Evolutionary conservation across 169 alveolate species (phyloP).

Genomic region (Cryptosporidium andersoni): DNA sequence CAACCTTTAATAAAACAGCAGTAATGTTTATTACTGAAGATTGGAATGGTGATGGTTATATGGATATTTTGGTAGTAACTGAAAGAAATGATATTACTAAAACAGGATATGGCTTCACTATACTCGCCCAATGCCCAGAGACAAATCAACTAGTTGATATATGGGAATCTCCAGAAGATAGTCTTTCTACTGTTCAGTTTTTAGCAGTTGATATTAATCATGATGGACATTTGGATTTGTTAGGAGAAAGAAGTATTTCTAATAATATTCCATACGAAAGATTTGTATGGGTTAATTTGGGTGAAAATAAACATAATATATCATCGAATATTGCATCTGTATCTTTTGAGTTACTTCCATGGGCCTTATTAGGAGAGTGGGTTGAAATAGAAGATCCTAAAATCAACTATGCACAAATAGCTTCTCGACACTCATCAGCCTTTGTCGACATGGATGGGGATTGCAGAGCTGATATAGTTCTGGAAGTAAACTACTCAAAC

Average conservation of each 20-base stretch:
- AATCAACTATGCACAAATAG: conserved; percentile 75
- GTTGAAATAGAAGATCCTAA: conserved; percentile 52
- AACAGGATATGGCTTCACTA: background rate
- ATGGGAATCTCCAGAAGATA: conserved; percentile 43
- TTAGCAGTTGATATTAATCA: conserved; percentile 83
- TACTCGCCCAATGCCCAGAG: conserved; percentile 14
- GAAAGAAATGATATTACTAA: conserved; percentile 7
- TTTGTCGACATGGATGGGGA: conserved; percentile 86
- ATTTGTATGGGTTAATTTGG: conserved; percentile 77
- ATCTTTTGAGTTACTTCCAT: conserved; percentile 9
- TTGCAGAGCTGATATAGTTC: conserved; percentile 84
- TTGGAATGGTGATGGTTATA: conserved; percentile 48
- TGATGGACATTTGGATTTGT: conserved; percentile 81
- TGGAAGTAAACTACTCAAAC: conserved; percentile 74
- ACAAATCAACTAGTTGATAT: conserved; percentile 29
- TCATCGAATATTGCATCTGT: background rate
- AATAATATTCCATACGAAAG: conserved; percentile 39
- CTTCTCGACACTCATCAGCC: conserved; percentile 79
- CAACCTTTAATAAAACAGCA: conserved; percentile 1
- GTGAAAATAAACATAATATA: conserved; percentile 16
- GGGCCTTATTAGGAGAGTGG: conserved; percentile 63
- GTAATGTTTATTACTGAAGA: conserved; percentile 26
- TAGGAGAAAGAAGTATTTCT: conserved; percentile 31
- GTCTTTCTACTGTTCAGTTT: conserved; percentile 79
- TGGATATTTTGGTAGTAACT: conserved; percentile 25